Conservation (phyloP, 2,329 filamentous ascomycete species). For the Cytospora mali region DNA sequence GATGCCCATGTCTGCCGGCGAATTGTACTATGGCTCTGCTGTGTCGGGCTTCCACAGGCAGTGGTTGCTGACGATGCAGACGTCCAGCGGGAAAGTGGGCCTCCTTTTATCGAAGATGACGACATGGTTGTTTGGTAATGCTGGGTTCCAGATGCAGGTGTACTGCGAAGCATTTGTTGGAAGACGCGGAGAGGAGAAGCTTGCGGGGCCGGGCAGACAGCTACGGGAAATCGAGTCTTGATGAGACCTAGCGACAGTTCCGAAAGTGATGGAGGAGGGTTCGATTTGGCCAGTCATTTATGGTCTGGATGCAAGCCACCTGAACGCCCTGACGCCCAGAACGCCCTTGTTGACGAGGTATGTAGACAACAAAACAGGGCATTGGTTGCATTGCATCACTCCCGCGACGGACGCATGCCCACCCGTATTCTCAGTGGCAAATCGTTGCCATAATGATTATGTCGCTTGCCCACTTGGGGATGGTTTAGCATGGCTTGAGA, state of each 20-base stretch:
- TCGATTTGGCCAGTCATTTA: neutral
- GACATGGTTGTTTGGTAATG: conserved; percentile 18
- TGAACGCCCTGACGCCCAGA: neutral
- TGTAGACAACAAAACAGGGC: neutral
- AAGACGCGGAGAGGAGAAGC: neutral
- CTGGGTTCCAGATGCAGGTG: conserved; percentile 3
- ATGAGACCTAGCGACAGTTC: neutral
- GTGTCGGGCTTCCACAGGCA: conserved; percentile 15
- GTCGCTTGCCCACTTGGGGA: conserved; percentile 17
- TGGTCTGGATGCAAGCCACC: neutral
- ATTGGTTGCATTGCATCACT: neutral
- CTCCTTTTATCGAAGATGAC: conserved; percentile 21
- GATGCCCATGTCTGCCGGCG: conserved; percentile 27
- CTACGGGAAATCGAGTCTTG: neutral
- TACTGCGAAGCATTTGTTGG: neutral
- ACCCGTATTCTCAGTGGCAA: neutral
- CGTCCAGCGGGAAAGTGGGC: conserved; percentile 24
- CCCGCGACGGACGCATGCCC: neutral
- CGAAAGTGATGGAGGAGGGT: neutral
- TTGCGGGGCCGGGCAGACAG: neutral
- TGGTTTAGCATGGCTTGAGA: conserved; percentile 13
- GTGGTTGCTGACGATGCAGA: conserved; percentile 15
- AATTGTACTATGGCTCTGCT: conserved; percentile 13
- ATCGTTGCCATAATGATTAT: conserved; percentile 3
- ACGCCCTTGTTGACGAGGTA: neutral